Evolutionary conservation across 495 filamentous ascomycete species (phyloP), one percentile per base, ranked within the genome.

Genomic region (Penicillium angulare): DNA sequence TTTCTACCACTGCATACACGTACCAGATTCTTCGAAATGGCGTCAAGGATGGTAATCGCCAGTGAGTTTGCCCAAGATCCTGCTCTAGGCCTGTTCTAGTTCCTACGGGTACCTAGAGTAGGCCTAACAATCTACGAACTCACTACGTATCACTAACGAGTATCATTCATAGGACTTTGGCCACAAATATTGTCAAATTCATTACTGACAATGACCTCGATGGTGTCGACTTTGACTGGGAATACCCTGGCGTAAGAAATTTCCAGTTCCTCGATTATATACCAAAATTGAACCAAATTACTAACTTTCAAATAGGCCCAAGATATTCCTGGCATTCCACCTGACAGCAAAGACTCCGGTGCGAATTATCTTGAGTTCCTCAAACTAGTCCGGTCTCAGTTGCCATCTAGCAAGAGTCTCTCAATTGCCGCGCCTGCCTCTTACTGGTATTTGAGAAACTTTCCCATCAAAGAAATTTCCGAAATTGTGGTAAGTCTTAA

Each of bases 271-370:
- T 29, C 26, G 26, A 29, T 29, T 12, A 29, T 29, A 5, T 29
- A 29, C 12, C 12, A 12, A 29, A 5, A 29, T 29, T 29, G n/a
- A n/a, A n/a, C n/a, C n/a, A n/a, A n/a, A n/a, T n/a, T n/a, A n/a
- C 12, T 12, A 12, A 29, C 12, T 29, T 29, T 29, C 26, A 12
- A 5, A 12, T 29, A 29, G 7, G 43, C 50, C 0, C 58, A 68
- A 2, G 75, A 79, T 49, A 68, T 76, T 43, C 61, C 59, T 2
- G 68, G 64, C 3, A 67, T 74, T 13, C 70, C 70, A 7, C 10
- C 59, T 3, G 70, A 57, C 0, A 48, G 35, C 22, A 7, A 24
- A 0, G 48, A 50, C 10, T 64, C 74, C 15, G 68, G 61, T n/a
- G 12, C 50, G 2, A 66, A 71, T 45, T 78, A 74, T 33, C 42